These are phyloP conservation scores for Capsella rubella DNA, from an alignment of 441 rosid genomes.

Conservation along the genomic window DNA sequence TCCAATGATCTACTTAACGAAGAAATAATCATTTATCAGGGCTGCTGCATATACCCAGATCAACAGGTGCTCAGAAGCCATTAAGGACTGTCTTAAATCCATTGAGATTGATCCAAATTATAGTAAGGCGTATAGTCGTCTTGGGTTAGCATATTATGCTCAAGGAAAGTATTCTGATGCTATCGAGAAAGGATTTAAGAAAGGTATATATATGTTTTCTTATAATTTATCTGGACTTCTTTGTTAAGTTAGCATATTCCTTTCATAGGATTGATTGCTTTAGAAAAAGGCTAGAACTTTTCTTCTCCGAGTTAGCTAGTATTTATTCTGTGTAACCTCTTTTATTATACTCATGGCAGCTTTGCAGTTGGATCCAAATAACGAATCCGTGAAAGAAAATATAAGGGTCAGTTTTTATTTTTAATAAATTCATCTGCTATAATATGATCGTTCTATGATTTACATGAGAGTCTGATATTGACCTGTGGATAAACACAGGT, in stretches of 20 bases:
- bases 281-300: slow-evolving; percentile 10
- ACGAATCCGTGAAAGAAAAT: slow-evolving; percentile 75
- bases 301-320: slow-evolving; percentile 15
- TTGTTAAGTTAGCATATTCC: slow-evolving; percentile 27
- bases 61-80: slow-evolving; percentile 65
- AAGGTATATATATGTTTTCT: slow-evolving; percentile 58
- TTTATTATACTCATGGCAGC: slow-evolving; percentile 55
- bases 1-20: not conserved
- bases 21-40: slow-evolving; percentile 48
- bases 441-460: not conserved
- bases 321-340: slow-evolving; percentile 30
- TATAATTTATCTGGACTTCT: slow-evolving; percentile 5
- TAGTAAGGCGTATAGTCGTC: slow-evolving; percentile 91
- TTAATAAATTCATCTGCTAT: not conserved
- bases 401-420: slow-evolving; percentile 57
- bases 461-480: slow-evolving; percentile 23
- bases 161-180: slow-evolving; percentile 78
- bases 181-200: slow-evolving; percentile 78
- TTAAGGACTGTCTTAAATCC: slow-evolving; percentile 77
- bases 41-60: slow-evolving; percentile 90
- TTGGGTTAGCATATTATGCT: slow-evolving; percentile 84
- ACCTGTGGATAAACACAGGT: slow-evolving; percentile 51
- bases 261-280: slow-evolving; percentile 6
- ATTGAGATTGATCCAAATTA: slow-evolving; percentile 76
- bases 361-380: slow-evolving; percentile 78